Base-by-base conservation (phyloP, 768 basidiomycete species). In the Baorangia bicolor region DNA sequence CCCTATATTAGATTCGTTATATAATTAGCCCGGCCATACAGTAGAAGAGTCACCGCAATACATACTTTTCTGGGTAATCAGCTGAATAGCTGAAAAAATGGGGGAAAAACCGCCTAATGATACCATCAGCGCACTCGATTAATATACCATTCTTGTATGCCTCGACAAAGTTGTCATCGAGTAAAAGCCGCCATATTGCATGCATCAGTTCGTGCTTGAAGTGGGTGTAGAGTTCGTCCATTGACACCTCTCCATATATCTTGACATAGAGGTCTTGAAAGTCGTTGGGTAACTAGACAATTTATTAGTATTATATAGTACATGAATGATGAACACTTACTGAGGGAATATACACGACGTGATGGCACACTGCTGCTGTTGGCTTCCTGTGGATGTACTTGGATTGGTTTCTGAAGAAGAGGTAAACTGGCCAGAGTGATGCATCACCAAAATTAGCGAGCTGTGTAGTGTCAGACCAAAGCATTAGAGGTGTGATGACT, bases 391-490 rank as follows among this genome's bases (percentile, higher is more conserved):
- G 14, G 1, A 42, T 51, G 12, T 65, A 65, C 18, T 65, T 65
- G 0, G 63, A 64, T 5, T 62, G 51, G 16, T 64, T 66, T 2
- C 58, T 55, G 23, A 64, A 57, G n/a, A 40, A 62, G 1, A 66
- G 31, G 28, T 71, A 72, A 0, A 68, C 23, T 4, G 70, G 70
- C 68, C 70, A 70, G 0, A 70, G 43, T 5, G 51, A 61, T 23
- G 65, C 63, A 3, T 65, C 49, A 2, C 75, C 69, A 59, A 75
- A 70, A 9, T 59, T 61, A 0, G 68, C 42, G 0, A 69, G 64
- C 10, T 69, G 66, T 0, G 63, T 70, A 0, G 60, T 45, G 28
- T 70, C 69, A 0, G 69, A 70, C 60, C 64, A 69, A 5, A 64
- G 25, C 64, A 67, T 67, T 1, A 69, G 18, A 0, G 53, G 40